phyloP scores from a whole-genome alignment of 306 rosid species.

The Cicer judaicum region DNA sequence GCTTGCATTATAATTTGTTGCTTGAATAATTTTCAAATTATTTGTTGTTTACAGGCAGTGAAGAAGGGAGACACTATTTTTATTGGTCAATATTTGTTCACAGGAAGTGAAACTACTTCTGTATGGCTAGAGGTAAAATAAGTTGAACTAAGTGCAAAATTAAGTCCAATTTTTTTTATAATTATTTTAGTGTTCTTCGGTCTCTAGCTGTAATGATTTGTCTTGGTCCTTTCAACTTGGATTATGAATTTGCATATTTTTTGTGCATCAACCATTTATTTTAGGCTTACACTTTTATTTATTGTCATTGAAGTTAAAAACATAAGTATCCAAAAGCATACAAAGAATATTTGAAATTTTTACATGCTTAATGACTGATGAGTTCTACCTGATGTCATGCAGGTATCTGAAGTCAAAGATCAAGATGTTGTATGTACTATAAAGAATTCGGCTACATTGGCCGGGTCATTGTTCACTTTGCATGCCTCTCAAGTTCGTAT shows the following conservation, averaged over 20 bases:
- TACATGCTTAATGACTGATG: conserved; percentile 43
- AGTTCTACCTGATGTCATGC: conserved; percentile 45
- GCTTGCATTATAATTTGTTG: conserved; percentile 18
- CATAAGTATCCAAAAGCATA: conserved; percentile 32
- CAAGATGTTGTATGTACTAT: conserved; percentile 79
- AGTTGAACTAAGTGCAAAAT: conserved; percentile 10
- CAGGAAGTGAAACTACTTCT: conserved; percentile 99
- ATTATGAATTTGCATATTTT: conserved; percentile 11
- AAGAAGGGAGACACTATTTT: conserved; percentile 95
- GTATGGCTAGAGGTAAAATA: conserved; percentile 93
- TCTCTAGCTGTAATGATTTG: conserved; percentile 33
- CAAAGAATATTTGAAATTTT: conserved; percentile 7
- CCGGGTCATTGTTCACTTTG: conserved; percentile 91
- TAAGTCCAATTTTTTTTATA: background rate
- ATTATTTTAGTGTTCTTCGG: conserved; percentile 13
- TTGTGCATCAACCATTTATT: background rate
- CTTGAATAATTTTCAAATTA: conserved; percentile 11
- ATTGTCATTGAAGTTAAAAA: conserved; percentile 4
- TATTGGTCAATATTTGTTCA: conserved; percentile 92
- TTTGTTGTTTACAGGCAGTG: conserved; percentile 65
- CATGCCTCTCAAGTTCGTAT: conserved; percentile 91
- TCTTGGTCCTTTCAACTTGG: conserved; percentile 33
- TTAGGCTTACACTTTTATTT: background rate
- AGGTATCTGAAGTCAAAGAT: conserved; percentile 87
- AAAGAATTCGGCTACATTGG: conserved; percentile 89